A percentile compares a stretch with the other conserved stretches of the same genome.
These are phyloP conservation scores for Epichloe coenophiala DNA, from an alignment of 2,329 filamentous ascomycete genomes.

Conservation along the genomic window DNA sequence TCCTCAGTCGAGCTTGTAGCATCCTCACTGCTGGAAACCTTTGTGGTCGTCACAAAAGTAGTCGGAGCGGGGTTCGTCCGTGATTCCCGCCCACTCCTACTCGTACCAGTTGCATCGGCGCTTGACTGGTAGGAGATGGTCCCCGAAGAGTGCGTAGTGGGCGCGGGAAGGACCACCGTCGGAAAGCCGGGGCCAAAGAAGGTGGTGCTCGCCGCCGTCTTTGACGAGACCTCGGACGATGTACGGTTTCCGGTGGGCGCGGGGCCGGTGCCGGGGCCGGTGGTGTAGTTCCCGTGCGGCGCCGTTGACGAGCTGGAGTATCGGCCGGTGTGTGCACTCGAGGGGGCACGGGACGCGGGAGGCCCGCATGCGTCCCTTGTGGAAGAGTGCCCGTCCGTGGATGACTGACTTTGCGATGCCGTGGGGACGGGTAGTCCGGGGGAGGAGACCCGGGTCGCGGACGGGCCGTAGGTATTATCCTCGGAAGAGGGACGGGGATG, in stretches of 20 bases:
- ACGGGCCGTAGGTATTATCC: too few species aligned
- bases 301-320: not conserved
- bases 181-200: not conserved
- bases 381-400: not conserved
- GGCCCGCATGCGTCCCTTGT: not conserved
- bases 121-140: not conserved
- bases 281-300: not conserved
- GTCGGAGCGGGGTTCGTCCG: not conserved
- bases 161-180: not conserved
- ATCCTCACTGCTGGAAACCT: not conserved
- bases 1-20: not conserved
- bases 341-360: not conserved
- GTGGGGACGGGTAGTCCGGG: not conserved
- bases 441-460: too few species aligned
- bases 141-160: not conserved
- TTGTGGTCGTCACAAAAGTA: conserved; percentile 1
- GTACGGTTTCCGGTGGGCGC: not conserved
- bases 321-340: not conserved
- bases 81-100: not conserved
- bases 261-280: not conserved
- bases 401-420: not conserved
- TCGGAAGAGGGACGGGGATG: too few species aligned
- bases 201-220: not conserved
- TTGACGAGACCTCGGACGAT: not conserved
- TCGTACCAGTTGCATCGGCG: not conserved